Percentiles rank a stretch among this genome's conserved stretches.
These are phyloP conservation scores for Thalia dealbata DNA, from an alignment of 176 grass and related monocot species.

Conservation along the genomic window DNA sequence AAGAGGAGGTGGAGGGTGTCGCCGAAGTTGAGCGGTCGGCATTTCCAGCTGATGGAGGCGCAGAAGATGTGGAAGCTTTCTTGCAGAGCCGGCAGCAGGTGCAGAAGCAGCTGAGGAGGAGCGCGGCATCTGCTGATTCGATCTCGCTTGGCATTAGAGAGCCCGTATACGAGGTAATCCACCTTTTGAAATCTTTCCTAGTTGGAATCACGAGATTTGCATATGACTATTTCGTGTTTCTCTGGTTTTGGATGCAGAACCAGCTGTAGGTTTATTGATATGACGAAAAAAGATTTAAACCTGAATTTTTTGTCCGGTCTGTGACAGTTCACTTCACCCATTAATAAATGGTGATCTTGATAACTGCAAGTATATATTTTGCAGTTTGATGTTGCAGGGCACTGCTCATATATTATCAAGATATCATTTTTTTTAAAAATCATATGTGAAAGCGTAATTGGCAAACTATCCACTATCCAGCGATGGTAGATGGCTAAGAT, in stretches of 20 bases:
- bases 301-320: no score
- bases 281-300: no score
- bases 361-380: no score
- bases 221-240: neutral
- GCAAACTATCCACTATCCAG: no score
- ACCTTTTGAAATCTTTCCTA: neutral
- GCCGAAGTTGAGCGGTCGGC: constrained; percentile 15
- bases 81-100: neutral
- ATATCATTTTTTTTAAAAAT: no score
- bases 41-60: neutral
- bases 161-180: constrained; percentile 73
- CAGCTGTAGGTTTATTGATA: no score
- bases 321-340: no score
- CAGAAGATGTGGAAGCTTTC: neutral
- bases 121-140: constrained; percentile 30
- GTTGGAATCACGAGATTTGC: neutral
- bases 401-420: no score
- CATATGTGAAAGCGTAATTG: neutral
- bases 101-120: neutral
- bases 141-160: constrained; percentile 75
- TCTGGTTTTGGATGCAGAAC: neutral
- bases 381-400: no score
- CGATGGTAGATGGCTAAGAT: neutral
- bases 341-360: no score
- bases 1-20: constrained; percentile 8